Evolutionary conservation across 495 filamentous ascomycete genomes (phyloP), one percentile per base, ranked within the genome.

Genomic region (Oidiodendron maius): DNA sequence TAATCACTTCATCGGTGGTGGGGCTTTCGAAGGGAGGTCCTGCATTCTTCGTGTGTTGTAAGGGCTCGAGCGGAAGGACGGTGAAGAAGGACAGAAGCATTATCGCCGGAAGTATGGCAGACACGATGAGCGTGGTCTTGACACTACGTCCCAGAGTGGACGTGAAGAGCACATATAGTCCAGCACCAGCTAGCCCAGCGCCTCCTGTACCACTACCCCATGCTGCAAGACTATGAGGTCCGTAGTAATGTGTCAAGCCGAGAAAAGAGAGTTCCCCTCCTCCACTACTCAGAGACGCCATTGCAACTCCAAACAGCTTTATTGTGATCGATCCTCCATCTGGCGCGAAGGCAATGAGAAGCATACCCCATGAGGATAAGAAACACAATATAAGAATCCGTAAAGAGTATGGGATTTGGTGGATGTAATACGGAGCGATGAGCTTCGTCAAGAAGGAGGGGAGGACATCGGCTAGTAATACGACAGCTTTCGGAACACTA

Each of bases 201-300:
- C 82, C 93, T 3, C 93, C 93, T 0, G 93, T 97, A 0, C 93
- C 93, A 57, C 84, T 91, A 0, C 89, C 84, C 93, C 93, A 98
- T 11, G 87, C 82, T 3, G 91, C 93, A 36, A 97, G 69, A 55
- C 87, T 91, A 62, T 88, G 87, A n/a, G 75, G 80, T 0, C 93
- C 93, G 54, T 96, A 96, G 64, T 82, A 95, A 61, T 98, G 93
- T 21, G 93, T 96, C 56, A 98, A 61, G 3, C 87, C 83, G 13
- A 98, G 65, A 59, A 98, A 96, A 55, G 83, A 90, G 38, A 96
- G 65, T 70, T 96, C 93, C 4, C 93, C 93, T 5, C 71, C 83
- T 9, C 93, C 93, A 48, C 82, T 86, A 36, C 84, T 85, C 22
- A 95, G 62, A 57, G 87, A 94, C 1, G 91, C 86, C 37, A 98